phyloP scores from a whole-genome alignment of 2,329 filamentous ascomycete species.

The Sclerotinia trifoliorum region DNA sequence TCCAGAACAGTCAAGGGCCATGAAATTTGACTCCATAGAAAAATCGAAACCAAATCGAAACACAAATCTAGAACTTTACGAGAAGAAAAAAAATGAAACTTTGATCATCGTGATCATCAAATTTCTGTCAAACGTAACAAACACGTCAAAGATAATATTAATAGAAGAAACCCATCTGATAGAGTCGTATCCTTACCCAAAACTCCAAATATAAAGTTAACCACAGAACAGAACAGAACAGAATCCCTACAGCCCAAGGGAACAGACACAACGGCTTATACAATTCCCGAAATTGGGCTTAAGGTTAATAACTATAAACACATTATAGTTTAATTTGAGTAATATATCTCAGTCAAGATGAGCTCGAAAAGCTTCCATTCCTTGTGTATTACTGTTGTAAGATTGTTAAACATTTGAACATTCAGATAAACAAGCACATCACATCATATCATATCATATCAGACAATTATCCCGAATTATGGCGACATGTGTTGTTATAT shows the following conservation, averaged over 20 bases:
- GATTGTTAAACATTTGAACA: too few species aligned
- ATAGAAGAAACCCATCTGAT: background rate
- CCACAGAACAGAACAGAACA: too few species aligned
- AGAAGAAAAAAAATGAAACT: background rate
- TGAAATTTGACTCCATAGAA: conserved; percentile 11
- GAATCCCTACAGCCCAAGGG: too few species aligned
- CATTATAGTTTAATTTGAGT: background rate
- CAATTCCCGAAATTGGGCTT: background rate
- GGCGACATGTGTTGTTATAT: background rate
- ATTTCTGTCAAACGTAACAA: too few species aligned
- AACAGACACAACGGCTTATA: background rate
- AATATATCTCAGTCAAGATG: background rate
- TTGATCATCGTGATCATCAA: conserved; percentile 3
- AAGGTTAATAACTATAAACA: too few species aligned
- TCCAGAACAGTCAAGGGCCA: background rate
- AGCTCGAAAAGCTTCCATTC: background rate
- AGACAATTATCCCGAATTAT: background rate
- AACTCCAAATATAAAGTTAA: background rate
- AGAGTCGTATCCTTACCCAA: background rate
- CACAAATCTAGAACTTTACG: conserved; percentile 3
- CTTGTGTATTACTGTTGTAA: too few species aligned
- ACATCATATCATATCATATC: background rate
- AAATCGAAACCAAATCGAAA: background rate
- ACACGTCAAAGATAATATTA: background rate
- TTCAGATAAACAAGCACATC: background rate